A percentile compares a stretch with the other conserved stretches of the same genome.
phyloP scores from a whole-genome alignment of 2,329 filamentous ascomycete genomes.

The Fusarium subtropicale region DNA sequence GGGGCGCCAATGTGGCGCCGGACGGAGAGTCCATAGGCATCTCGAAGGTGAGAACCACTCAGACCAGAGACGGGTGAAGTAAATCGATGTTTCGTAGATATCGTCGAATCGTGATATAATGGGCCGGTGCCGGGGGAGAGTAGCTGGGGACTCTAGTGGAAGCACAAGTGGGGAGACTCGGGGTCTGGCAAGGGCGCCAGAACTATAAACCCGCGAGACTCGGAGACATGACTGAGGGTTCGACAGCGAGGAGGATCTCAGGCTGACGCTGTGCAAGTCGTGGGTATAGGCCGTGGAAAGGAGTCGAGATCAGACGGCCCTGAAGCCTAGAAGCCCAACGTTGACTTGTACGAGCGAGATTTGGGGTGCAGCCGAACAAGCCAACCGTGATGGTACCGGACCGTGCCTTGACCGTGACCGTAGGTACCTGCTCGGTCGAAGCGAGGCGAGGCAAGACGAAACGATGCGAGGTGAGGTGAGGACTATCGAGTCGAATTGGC shows the following conservation, averaged over 20 bases:
- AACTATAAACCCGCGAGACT: slow-evolving; percentile 59
- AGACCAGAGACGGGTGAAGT: slow-evolving; percentile 17
- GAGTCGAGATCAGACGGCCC: slow-evolving; percentile 14
- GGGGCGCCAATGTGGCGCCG: slow-evolving; percentile 60
- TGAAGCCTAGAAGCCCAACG: slow-evolving; percentile 21
- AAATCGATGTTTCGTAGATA: slow-evolving; percentile 33
- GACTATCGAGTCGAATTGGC: slow-evolving; percentile 15
- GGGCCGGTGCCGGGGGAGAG: slow-evolving; percentile 28
- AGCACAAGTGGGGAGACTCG: slow-evolving; percentile 47
- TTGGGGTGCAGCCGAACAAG: slow-evolving; percentile 30
- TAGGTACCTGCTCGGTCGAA: slow-evolving; percentile 28
- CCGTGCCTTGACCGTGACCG: slow-evolving; percentile 28
- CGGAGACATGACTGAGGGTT: slow-evolving; percentile 60
- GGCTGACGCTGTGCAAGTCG: slow-evolving; percentile 41
- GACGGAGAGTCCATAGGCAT: slow-evolving; percentile 55
- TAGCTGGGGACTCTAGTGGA: slow-evolving; percentile 35
- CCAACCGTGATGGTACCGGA: slow-evolving; percentile 30
- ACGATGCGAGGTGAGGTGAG: slow-evolving; percentile 6
- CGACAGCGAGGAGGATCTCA: slow-evolving; percentile 46
- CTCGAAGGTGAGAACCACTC: slow-evolving; percentile 16
- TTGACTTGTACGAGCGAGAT: slow-evolving; percentile 15
- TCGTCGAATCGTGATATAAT: slow-evolving; percentile 28
- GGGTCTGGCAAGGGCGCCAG: slow-evolving; percentile 61
- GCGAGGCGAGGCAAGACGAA: slow-evolving; percentile 3
- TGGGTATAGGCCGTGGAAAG: slow-evolving; percentile 14